These are phyloP conservation scores for Plasmodium gonderi DNA, from an alignment of 169 alveolate species.

Conservation along the genomic window DNA sequence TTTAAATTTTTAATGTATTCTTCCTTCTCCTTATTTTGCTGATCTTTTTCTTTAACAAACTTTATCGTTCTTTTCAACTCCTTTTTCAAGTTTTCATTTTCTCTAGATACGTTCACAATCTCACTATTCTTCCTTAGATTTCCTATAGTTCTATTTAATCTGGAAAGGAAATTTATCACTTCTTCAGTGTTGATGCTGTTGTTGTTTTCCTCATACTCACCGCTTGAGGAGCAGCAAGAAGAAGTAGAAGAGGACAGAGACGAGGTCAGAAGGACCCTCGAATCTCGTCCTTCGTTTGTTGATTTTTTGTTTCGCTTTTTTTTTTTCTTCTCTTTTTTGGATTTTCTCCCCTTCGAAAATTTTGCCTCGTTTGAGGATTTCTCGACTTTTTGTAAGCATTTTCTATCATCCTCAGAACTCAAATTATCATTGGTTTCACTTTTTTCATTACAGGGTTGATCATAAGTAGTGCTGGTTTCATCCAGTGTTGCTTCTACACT, in stretches of 20 bases:
- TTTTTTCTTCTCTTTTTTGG: neutral
- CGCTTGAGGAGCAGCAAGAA: neutral
- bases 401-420: neutral
- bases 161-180: neutral
- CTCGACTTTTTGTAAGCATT: neutral
- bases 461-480: neutral
- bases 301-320: neutral
- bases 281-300: neutral
- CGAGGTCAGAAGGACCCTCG: too few relatives aligned
- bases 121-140: neutral
- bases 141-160: neutral
- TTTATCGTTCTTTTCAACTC: neutral
- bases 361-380: neutral
- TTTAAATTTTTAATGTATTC: neutral
- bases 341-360: neutral
- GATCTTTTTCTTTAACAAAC: neutral
- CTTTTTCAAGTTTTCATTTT: neutral
- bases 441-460: neutral
- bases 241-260: too few relatives aligned
- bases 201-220: neutral
- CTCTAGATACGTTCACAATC: neutral
- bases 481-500: too few relatives aligned
- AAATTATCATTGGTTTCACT: neutral
- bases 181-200: neutral
- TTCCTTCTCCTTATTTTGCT: slow-evolving; percentile 1